Evolutionary conservation across 768 basidiomycete species (phyloP).

Genomic region (Phylloporus scabripes): DNA sequence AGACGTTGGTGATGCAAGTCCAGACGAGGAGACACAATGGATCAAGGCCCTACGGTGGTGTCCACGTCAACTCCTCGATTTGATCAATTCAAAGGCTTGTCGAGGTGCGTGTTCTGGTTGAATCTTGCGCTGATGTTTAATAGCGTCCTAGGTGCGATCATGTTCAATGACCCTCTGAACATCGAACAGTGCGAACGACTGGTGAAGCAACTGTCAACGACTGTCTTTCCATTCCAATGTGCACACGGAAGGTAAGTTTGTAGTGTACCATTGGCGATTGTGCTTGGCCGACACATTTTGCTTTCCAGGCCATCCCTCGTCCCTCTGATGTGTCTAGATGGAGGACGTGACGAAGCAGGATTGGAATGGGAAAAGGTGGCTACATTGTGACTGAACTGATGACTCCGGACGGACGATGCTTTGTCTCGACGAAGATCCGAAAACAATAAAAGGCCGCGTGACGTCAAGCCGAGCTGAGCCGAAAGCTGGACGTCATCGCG

Average conservation of each 20-base stretch:
- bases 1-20: neutral
- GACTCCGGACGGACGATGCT: neutral
- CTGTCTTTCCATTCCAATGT: conserved; percentile 89
- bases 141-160: conserved; percentile 71
- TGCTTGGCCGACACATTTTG: neutral
- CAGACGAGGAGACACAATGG: conserved; percentile 43
- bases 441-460: conserved; percentile 27
- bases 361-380: conserved; percentile 26
- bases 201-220: conserved; percentile 59
- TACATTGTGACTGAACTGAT: conserved; percentile 11
- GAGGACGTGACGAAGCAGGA: conserved; percentile 4
- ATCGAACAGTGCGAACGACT: conserved; percentile 64
- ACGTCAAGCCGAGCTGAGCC: conserved; percentile 16
- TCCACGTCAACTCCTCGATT: conserved; percentile 74
- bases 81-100: conserved; percentile 95
- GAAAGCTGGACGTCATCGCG: conserved; percentile 23
- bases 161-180: conserved; percentile 86
- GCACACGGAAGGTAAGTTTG: conserved; percentile 78
- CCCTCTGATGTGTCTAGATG: conserved; percentile 37
- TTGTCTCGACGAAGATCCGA: neutral
- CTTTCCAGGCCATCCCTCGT: conserved; percentile 48
- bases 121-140: conserved; percentile 1
- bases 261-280: neutral
- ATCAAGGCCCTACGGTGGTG: conserved; percentile 71
- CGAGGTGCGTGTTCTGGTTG: conserved; percentile 55